Evolutionary conservation across 805 yeast genomes (phyloP), one percentile per base, ranked within the genome.

Genomic region (Jamesozyma rosinii): DNA sequence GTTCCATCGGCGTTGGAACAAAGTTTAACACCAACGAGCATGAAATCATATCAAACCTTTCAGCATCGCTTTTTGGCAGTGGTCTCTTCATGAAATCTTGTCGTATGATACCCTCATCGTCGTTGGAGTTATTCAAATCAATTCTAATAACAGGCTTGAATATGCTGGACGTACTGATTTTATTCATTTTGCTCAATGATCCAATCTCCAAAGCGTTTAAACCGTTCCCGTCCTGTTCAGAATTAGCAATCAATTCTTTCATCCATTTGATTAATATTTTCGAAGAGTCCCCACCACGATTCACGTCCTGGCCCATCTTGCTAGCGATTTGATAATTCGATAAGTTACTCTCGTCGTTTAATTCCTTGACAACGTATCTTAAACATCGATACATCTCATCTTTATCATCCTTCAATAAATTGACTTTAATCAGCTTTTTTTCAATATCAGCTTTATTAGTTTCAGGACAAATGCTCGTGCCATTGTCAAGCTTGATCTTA

Each of bases 201-300:
- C 98, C 98, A 35, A 90, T 81, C 59, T 90, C 98, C 24, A 90
- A 66, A 0, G 94, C 83, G 18, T 44, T 49, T 40, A 63, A 35
- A 22, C 26, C 13, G 3, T 43, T 31, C 6, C 42, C 37, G 11
- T 30, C 48, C 29, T 32, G 30, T 26, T 40, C 42, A n/a, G 41
- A 49, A 2, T 19, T 15, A 3, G 36, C 26, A 1, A 37, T 13
- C 33, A 65, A 40, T 30, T 69, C 72, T 19, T 67, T 65, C 27
- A 86, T 62, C 89, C 94, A 86, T 44, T 78, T 75, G n/a, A 86
- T 72, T 37, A 90, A 65, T 53, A 79, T 69, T 51, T 81, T 84
- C 2, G 95, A 87, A 0, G 96, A 86, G 57, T 90, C 98, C 1
- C 96, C 95, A 0, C 98, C 97, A 48, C 97, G 61, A 38, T 72